Evolutionary conservation across 208 protist genomes (phyloP).

Genomic region (Trypanosoma mega): DNA sequence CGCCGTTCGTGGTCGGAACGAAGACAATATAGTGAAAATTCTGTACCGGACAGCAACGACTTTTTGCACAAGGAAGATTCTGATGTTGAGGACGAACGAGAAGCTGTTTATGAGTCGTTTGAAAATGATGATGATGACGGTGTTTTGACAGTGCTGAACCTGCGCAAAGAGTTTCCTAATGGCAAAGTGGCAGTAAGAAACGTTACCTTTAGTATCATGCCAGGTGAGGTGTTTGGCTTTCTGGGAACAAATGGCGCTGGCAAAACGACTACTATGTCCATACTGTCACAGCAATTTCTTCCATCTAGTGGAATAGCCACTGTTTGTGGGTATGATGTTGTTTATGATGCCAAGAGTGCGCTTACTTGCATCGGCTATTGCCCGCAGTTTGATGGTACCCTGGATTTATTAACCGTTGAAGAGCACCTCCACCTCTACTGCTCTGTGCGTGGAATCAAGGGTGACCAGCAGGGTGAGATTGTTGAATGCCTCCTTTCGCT

Average conservation of each 20-base stretch:
- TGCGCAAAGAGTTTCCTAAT: constrained; percentile 67
- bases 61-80: constrained; percentile 31
- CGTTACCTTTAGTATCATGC: constrained; percentile 61
- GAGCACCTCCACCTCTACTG: constrained; percentile 94
- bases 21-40: neutral
- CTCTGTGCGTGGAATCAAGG: constrained; percentile 57
- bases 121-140: neutral
- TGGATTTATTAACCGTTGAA: constrained; percentile 89
- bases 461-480: constrained; percentile 13
- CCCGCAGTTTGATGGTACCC: constrained; percentile 94
- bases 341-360: constrained; percentile 39
- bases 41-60: constrained; percentile 25
- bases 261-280: constrained; percentile 85
- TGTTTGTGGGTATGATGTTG: constrained; percentile 55
- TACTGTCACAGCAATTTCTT: constrained; percentile 69
- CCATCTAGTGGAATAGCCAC: constrained; percentile 53
- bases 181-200: constrained; percentile 69
- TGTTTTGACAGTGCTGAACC: constrained; percentile 47
- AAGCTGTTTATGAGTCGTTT: constrained; percentile 12
- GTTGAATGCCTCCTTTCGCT: constrained; percentile 35
- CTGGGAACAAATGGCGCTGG: constrained; percentile 89
- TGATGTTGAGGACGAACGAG: constrained; percentile 36
- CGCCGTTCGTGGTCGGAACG: constrained; percentile 27
- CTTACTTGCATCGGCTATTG: constrained; percentile 92
- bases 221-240: constrained; percentile 82